Evolutionary conservation across 2,329 filamentous ascomycete genomes (phyloP).

Genomic region (Seiridium unicorne): DNA sequence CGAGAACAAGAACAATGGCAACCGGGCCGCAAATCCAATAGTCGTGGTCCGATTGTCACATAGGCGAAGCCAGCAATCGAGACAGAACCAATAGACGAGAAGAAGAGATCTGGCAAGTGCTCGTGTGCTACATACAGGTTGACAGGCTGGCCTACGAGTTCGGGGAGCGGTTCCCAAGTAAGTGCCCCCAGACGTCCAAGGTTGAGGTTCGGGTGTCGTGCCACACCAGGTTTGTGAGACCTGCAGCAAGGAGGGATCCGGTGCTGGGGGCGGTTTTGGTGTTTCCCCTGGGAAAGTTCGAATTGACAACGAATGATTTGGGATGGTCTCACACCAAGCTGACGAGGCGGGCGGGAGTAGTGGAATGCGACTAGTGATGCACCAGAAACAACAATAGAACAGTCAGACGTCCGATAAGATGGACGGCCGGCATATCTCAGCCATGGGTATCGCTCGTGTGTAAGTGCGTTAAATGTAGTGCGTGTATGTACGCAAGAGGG

Average conservation of each 20-base stretch:
- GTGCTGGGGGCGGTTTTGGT: neutral
- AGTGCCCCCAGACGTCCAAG: neutral
- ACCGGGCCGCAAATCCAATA: too few relatives aligned
- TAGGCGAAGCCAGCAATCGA: too few relatives aligned
- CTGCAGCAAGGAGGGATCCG: constrained; percentile 4
- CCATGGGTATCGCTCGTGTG: neutral
- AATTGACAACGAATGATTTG: neutral
- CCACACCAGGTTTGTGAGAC: neutral
- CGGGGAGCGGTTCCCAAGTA: too few relatives aligned
- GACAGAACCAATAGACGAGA: neutral
- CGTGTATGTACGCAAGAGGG: too few relatives aligned
- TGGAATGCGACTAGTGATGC: neutral
- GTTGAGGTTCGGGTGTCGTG: neutral
- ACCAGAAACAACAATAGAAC: neutral
- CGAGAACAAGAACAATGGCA: too few relatives aligned
- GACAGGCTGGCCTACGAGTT: too few relatives aligned
- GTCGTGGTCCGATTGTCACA: too few relatives aligned
- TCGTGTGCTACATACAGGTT: neutral
- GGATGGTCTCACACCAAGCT: neutral
- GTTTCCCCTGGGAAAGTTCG: neutral
- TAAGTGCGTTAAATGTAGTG: too few relatives aligned
- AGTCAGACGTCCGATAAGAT: neutral
- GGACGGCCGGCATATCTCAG: neutral
- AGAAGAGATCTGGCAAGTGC: neutral
- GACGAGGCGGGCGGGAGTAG: neutral